phyloP scores from a whole-genome alignment of 352 stramenopile species.

The Globisporangium alternatum region DNA sequence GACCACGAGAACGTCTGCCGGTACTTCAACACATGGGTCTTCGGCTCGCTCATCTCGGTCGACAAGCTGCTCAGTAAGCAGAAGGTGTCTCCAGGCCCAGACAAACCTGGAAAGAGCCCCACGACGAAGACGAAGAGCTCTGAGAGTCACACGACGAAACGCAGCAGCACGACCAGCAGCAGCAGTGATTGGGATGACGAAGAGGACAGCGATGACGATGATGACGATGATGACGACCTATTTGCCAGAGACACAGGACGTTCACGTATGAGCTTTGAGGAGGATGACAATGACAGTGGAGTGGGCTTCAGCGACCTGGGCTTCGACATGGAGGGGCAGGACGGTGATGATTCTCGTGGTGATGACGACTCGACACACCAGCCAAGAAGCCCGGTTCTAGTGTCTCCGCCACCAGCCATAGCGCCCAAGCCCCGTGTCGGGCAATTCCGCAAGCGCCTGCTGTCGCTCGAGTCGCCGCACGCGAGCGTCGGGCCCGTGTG shows the following conservation, averaged over 20 bases:
- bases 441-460: conserved; percentile 5
- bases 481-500: conserved; percentile 31
- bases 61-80: conserved; percentile 29
- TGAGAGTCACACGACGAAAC: conserved; percentile 14
- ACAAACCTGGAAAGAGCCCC: not conserved
- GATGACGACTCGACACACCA: not conserved
- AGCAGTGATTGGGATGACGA: conserved; percentile 1
- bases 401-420: not conserved
- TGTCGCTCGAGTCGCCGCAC: conserved; percentile 21
- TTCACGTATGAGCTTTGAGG: conserved; percentile 7
- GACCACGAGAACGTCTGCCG: conserved; percentile 94
- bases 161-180: too few species aligned
- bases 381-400: not conserved
- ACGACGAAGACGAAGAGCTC: not conserved
- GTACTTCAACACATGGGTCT: conserved; percentile 88
- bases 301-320: conserved; percentile 50
- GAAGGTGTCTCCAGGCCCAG: not conserved
- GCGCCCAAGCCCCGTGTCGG: not conserved
- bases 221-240: conserved; percentile 30
- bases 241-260: not conserved
- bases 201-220: not conserved
- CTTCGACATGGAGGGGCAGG: conserved; percentile 45
- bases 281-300: conserved; percentile 23
- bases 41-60: conserved; percentile 60
- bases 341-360: not conserved